Conservation (phyloP, 1,284 basidiomycete genomes). For the Cystobasidium slooffiae region DNA sequence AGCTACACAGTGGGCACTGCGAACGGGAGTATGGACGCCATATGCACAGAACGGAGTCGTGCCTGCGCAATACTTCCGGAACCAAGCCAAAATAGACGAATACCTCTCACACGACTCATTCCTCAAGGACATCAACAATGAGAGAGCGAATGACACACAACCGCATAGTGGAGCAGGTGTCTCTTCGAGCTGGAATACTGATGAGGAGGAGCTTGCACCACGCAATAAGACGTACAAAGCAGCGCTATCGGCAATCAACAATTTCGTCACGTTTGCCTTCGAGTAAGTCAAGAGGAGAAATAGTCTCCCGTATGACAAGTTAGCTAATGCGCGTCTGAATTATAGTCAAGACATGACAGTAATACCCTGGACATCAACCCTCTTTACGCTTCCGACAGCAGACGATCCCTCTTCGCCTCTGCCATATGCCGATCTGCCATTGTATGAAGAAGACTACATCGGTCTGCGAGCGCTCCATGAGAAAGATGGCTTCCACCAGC, state of each 20-base stretch:
- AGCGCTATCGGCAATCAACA: constrained; percentile 59
- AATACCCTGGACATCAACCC: constrained; percentile 61
- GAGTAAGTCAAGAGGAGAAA: constrained; percentile 52
- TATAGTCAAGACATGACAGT: constrained; percentile 71
- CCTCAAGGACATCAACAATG: constrained; percentile 76
- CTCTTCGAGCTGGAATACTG: background rate
- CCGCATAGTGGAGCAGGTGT: constrained; percentile 24
- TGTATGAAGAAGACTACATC: constrained; percentile 87
- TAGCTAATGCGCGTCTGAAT: background rate
- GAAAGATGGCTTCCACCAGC: constrained; percentile 67
- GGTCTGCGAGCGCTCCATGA: constrained; percentile 78
- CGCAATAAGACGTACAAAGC: constrained; percentile 67
- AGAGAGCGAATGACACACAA: constrained; percentile 56
- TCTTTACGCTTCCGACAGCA: constrained; percentile 52
- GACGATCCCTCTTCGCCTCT: constrained; percentile 34
- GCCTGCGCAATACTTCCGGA: constrained; percentile 91
- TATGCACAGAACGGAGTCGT: constrained; percentile 83
- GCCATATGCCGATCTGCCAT: constrained; percentile 62
- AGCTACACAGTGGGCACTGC: constrained; percentile 43
- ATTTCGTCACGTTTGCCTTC: constrained; percentile 58
- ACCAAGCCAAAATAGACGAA: constrained; percentile 71
- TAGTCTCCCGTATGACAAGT: background rate
- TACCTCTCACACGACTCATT: constrained; percentile 76
- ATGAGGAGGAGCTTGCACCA: constrained; percentile 49
- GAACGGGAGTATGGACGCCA: constrained; percentile 74